phyloP scores from a whole-genome alignment of 768 basidiomycete species.

The Boletus reticulatus region DNA sequence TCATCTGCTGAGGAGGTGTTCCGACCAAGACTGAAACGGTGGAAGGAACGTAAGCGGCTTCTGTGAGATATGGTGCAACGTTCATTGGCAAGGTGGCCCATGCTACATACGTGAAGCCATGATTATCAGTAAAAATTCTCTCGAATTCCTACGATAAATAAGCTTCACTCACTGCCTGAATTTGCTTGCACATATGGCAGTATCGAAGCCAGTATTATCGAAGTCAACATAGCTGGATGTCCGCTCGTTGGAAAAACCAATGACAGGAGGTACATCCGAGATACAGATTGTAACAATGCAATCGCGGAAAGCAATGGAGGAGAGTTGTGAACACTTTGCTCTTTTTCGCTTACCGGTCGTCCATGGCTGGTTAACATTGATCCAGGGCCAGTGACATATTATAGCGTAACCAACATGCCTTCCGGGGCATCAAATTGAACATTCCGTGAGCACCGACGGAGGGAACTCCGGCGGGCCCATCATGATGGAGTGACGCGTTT shows the following conservation, averaged over 20 bases:
- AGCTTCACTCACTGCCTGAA: slow-evolving; percentile 7
- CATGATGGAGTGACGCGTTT: too few species aligned
- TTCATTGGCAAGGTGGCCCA: slow-evolving; percentile 27
- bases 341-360: too few species aligned
- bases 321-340: too few species aligned
- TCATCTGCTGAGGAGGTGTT: slow-evolving; percentile 27
- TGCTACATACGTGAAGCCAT: slow-evolving; percentile 11
- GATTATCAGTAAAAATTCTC: not conserved
- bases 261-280: not conserved
- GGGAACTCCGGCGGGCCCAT: too few species aligned
- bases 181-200: slow-evolving; percentile 11
- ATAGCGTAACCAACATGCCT: too few species aligned
- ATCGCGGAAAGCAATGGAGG: too few species aligned
- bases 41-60: slow-evolving; percentile 7
- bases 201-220: not conserved
- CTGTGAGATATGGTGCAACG: slow-evolving; percentile 15
- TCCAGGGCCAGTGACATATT: too few species aligned
- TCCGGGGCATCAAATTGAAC: too few species aligned
- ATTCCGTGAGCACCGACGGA: too few species aligned
- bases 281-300: not conserved
- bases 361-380: too few species aligned
- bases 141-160: too few species aligned
- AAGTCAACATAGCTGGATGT: not conserved
- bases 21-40: slow-evolving; percentile 22
- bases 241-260: not conserved